Conservation (phyloP, 1,284 basidiomycete genomes). For the Sporisorium iseilematis-ciliati region DNA sequence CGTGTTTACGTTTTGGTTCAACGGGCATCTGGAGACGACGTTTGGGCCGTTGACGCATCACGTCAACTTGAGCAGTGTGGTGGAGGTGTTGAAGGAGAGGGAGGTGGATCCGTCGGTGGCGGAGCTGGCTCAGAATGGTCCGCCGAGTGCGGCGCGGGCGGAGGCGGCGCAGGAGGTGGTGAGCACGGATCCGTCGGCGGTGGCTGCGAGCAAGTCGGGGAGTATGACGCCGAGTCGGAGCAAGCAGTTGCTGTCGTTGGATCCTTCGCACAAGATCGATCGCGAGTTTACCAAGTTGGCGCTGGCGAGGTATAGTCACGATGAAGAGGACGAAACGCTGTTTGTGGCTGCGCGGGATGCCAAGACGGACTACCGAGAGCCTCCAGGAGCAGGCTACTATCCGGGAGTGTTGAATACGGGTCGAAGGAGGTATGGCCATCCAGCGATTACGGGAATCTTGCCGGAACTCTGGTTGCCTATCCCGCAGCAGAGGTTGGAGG, state of each 20-base stretch:
- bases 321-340: slow-evolving; percentile 90
- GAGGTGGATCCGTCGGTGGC: slow-evolving; percentile 21
- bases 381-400: slow-evolving; percentile 58
- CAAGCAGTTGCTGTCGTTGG: slow-evolving; percentile 31
- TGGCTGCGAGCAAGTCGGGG: slow-evolving; percentile 5
- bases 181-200: slow-evolving; percentile 7
- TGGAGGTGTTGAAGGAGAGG: slow-evolving; percentile 44
- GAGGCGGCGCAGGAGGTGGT: slow-evolving; percentile 14
- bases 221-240: slow-evolving; percentile 25
- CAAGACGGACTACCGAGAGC: slow-evolving; percentile 64
- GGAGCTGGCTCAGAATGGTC: slow-evolving; percentile 43
- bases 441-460: slow-evolving; percentile 61
- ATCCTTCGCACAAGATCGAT: slow-evolving; percentile 38
- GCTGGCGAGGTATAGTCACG: slow-evolving; percentile 77
- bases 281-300: slow-evolving; percentile 48
- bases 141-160: slow-evolving; percentile 16
- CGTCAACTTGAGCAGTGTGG: slow-evolving; percentile 70
- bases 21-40: slow-evolving; percentile 79
- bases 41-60: slow-evolving; percentile 84
- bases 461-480: slow-evolving; percentile 66
- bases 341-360: slow-evolving; percentile 77
- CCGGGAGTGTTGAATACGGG: slow-evolving; percentile 61
- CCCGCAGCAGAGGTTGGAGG: slow-evolving; percentile 21
- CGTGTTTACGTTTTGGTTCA: slow-evolving; percentile 81
- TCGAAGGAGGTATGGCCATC: slow-evolving; percentile 61